These are phyloP conservation scores for Rhodotorula sp. DNA, from an alignment of 1,284 basidiomycete genomes.

Conservation along the genomic window DNA sequence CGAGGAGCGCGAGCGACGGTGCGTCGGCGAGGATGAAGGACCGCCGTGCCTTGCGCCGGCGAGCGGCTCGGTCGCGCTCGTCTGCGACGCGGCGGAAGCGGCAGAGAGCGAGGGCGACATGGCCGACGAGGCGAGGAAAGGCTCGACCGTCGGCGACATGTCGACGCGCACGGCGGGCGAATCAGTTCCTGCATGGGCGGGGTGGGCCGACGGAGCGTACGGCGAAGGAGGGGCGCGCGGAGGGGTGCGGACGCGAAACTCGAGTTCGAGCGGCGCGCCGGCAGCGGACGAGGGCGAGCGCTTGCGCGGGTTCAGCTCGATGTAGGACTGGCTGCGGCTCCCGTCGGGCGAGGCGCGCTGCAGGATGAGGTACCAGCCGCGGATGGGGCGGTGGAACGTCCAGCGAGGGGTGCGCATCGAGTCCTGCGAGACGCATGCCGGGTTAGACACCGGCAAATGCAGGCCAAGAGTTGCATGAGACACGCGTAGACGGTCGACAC, in stretches of 20 bases:
- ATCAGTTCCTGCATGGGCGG: no score
- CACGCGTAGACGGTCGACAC: slow-evolving; percentile 22
- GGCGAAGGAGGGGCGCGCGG: background rate
- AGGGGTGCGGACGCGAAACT: background rate
- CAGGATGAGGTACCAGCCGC: slow-evolving; percentile 19
- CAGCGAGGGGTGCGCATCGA: slow-evolving; percentile 15
- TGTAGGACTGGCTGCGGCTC: slow-evolving; percentile 1
- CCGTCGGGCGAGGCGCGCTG: background rate
- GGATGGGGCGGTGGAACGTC: slow-evolving; percentile 4
- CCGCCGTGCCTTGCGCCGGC: no score
- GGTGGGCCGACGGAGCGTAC: no score
- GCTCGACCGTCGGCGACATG: background rate
- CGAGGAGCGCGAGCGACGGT: background rate
- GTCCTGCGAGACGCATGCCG: slow-evolving; percentile 6
- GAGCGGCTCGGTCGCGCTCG: background rate
- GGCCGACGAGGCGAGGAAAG: background rate
- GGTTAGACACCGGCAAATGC: background rate
- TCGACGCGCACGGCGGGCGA: background rate
- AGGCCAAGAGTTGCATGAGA: background rate
- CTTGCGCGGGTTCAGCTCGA: slow-evolving; percentile 4
- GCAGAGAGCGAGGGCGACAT: background rate
- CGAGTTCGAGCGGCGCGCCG: background rate
- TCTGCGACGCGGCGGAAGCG: background rate
- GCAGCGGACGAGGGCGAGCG: no score
- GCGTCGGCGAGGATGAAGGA: background rate